phyloP scores from a whole-genome alignment of 73 alveolate genomes.

The Durusdinium trenchii region DNA sequence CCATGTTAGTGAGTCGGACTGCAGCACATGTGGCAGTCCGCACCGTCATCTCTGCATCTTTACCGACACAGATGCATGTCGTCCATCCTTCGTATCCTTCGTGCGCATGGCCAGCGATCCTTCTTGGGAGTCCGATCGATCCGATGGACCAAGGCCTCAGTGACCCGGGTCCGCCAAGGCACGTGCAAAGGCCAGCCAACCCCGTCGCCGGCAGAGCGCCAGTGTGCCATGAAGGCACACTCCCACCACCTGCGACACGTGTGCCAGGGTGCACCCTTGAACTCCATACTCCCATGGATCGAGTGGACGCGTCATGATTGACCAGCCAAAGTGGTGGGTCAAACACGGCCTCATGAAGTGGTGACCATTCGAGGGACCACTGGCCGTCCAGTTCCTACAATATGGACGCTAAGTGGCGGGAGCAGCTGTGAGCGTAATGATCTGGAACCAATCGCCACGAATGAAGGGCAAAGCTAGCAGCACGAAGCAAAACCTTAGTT shows the following conservation, averaged over 20 bases:
- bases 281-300: no score
- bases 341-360: no score
- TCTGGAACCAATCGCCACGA: slow-evolving; percentile 36
- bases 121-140: neutral
- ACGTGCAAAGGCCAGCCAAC: slow-evolving; percentile 81
- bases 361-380: no score
- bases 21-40: no score
- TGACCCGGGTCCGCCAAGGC: neutral
- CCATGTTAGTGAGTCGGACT: no score
- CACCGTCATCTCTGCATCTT: no score
- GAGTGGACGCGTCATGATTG: no score
- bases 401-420: slow-evolving; percentile 17
- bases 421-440: slow-evolving; percentile 34
- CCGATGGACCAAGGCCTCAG: neutral
- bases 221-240: neutral
- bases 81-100: neutral
- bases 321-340: neutral
- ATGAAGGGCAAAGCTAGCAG: slow-evolving; percentile 57
- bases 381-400: no score
- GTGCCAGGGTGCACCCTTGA: neutral
- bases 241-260: slow-evolving; percentile 44
- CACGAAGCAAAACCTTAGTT: slow-evolving; percentile 69
- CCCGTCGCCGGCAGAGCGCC: slow-evolving; percentile 52
- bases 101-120: neutral
- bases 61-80: neutral